Percentiles rank a stretch among this genome's conserved stretches.
Evolutionary conservation across 768 basidiomycete species (phyloP).

Genomic region (Multifurca ochricompacta): DNA sequence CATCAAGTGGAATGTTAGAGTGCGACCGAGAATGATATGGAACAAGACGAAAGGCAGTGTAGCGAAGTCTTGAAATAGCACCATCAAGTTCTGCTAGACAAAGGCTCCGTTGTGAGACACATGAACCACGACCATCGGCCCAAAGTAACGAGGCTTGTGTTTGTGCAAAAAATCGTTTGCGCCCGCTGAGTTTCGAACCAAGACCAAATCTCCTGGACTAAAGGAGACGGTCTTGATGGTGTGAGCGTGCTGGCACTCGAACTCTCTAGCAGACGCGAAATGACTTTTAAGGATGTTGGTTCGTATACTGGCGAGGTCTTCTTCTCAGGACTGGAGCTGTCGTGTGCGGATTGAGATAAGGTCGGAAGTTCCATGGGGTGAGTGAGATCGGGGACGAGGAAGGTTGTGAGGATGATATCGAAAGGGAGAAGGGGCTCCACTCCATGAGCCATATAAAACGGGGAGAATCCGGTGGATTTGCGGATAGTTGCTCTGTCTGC

Average conservation of each 20-base stretch:
- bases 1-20: too few relatives aligned
- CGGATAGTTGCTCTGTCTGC: conserved; percentile 30
- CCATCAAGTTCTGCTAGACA: conserved; percentile 21
- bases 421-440: conserved; percentile 21
- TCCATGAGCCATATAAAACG: conserved; percentile 21
- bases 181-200: too few relatives aligned
- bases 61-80: conserved; percentile 2
- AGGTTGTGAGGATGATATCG: too few relatives aligned
- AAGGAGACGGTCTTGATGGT: too few relatives aligned
- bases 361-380: conserved; percentile 2
- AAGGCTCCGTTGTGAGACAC: conserved; percentile 18
- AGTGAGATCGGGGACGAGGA: too few relatives aligned
- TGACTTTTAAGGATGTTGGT: too few relatives aligned
- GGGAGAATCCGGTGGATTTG: conserved; percentile 28
- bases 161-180: too few relatives aligned
- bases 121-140: conserved; percentile 23
- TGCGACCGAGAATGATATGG: too few relatives aligned
- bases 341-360: conserved; percentile 15
- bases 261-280: too few relatives aligned
- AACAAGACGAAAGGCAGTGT: conserved; percentile 22
- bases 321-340: conserved; percentile 14
- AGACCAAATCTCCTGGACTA: too few relatives aligned
- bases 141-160: conserved; percentile 21
- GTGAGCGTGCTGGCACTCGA: too few relatives aligned
- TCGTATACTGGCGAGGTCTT: neutral